These are phyloP conservation scores for Dacryopinax primogenitus DNA, from an alignment of 768 basidiomycete species.

Conservation along the genomic window DNA sequence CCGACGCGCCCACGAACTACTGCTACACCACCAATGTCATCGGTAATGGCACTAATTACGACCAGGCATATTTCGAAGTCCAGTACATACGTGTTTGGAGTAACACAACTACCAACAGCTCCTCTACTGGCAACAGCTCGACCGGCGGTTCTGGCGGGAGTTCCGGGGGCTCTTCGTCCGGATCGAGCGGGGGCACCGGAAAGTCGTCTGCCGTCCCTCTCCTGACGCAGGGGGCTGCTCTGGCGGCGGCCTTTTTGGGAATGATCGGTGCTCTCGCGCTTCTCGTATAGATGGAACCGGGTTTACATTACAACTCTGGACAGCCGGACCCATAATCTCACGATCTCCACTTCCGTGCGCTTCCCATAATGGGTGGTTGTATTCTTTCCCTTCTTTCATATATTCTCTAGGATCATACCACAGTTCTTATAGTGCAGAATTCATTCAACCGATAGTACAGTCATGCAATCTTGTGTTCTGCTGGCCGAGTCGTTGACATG, in stretches of 20 bases:
- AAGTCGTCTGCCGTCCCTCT: not conserved
- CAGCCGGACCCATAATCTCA: too few relatives aligned
- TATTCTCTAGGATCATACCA: too few relatives aligned
- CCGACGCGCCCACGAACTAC: constrained; percentile 27
- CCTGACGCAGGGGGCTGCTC: not conserved
- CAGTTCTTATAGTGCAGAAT: too few relatives aligned
- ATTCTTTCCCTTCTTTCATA: too few relatives aligned
- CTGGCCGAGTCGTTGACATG: too few relatives aligned
- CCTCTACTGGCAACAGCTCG: not conserved
- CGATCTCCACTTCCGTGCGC: too few relatives aligned
- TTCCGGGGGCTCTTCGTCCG: not conserved
- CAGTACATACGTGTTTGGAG: constrained; percentile 43
- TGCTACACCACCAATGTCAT: constrained; percentile 63
- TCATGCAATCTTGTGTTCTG: too few relatives aligned
- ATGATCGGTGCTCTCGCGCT: not conserved
- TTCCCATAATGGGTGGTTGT: too few relatives aligned
- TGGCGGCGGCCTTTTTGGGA: not conserved
- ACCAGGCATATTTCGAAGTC: constrained; percentile 62
- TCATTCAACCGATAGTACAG: too few relatives aligned
- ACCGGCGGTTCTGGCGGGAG: not conserved
- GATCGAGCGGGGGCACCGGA: not conserved
- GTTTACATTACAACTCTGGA: too few relatives aligned
- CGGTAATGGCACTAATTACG: constrained; percentile 47
- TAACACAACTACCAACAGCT: not conserved
- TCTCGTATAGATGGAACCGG: not conserved